phyloP scores from a whole-genome alignment of 768 basidiomycete genomes.

The Trametes maxima region DNA sequence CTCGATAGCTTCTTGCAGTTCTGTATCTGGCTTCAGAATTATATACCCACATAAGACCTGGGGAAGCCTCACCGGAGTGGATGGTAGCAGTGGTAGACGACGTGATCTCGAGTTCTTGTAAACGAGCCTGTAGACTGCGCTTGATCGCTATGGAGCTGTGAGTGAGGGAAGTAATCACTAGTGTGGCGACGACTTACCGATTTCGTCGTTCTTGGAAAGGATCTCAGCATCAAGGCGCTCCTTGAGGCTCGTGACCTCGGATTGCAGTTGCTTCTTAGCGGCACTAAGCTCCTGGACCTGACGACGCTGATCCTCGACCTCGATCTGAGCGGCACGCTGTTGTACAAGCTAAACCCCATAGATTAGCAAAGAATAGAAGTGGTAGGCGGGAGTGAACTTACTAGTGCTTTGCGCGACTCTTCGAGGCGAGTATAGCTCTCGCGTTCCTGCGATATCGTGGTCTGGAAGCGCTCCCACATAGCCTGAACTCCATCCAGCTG shows the following conservation, averaged over 20 bases:
- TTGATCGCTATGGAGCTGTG: slow-evolving; percentile 49
- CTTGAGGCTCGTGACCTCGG: slow-evolving; percentile 52
- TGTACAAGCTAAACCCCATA: slow-evolving; percentile 55
- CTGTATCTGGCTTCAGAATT: slow-evolving; percentile 35
- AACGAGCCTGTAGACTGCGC: slow-evolving; percentile 56
- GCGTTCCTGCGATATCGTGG: slow-evolving; percentile 58
- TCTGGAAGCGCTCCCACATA: slow-evolving; percentile 69
- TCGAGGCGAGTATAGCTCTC: slow-evolving; percentile 65
- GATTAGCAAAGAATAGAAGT: neutral
- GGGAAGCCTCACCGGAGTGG: slow-evolving; percentile 49
- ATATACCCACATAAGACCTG: neutral
- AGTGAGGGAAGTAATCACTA: neutral
- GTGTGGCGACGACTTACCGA: slow-evolving; percentile 43
- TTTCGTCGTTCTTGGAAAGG: slow-evolving; percentile 57
- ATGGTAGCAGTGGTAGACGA: slow-evolving; percentile 60
- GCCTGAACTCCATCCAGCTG: slow-evolving; percentile 65
- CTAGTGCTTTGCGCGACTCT: slow-evolving; percentile 70
- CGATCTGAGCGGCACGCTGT: slow-evolving; percentile 62
- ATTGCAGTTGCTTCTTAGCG: slow-evolving; percentile 59
- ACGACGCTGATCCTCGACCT: slow-evolving; percentile 64
- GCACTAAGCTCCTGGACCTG: slow-evolving; percentile 62
- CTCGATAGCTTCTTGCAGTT: slow-evolving; percentile 64
- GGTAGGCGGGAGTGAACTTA: slow-evolving; percentile 37
- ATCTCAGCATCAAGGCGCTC: slow-evolving; percentile 58
- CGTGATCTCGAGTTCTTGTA: slow-evolving; percentile 66